phyloP scores from a whole-genome alignment of 345 rosid species.

The Citrus inodora region DNA sequence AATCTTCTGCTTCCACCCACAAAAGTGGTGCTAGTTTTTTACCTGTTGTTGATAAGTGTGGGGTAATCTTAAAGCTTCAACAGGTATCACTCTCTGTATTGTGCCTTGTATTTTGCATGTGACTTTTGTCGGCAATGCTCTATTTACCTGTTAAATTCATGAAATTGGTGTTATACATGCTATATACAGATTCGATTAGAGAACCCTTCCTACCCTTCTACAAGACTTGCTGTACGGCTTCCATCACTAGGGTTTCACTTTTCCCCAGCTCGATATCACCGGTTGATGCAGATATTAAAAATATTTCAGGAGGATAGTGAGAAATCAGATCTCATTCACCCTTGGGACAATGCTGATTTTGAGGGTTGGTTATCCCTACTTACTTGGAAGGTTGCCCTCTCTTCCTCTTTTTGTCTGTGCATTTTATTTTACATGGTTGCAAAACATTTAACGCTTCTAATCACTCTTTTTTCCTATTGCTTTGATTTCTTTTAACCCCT shows the following conservation, averaged over 20 bases:
- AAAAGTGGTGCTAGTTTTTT: constrained; percentile 44
- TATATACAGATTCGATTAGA: constrained; percentile 63
- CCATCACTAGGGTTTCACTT: constrained; percentile 93
- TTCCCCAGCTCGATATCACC: constrained; percentile 97
- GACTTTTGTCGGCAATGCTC: constrained; percentile 4
- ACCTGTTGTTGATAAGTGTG: constrained; percentile 94
- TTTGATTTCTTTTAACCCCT: neutral
- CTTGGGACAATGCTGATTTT: constrained; percentile 90
- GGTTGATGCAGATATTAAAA: constrained; percentile 87
- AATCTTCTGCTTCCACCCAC: constrained; percentile 26
- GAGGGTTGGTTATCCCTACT: constrained; percentile 91
- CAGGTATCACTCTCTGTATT: constrained; percentile 54
- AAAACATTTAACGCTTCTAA: neutral
- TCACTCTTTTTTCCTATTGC: neutral
- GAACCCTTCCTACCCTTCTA: constrained; percentile 85
- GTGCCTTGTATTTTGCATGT: constrained; percentile 10
- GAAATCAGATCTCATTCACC: constrained; percentile 44
- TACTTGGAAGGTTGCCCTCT: constrained; percentile 64
- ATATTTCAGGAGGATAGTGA: constrained; percentile 69
- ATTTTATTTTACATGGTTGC: neutral
- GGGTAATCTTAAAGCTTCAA: constrained; percentile 76
- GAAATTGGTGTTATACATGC: constrained; percentile 18
- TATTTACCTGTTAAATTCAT: neutral
- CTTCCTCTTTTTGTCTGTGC: neutral
- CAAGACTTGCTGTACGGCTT: constrained; percentile 72